These are phyloP conservation scores for Leptographium wingfieldii DNA, from an alignment of 2,329 filamentous ascomycete genomes.

Conservation along the genomic window DNA sequence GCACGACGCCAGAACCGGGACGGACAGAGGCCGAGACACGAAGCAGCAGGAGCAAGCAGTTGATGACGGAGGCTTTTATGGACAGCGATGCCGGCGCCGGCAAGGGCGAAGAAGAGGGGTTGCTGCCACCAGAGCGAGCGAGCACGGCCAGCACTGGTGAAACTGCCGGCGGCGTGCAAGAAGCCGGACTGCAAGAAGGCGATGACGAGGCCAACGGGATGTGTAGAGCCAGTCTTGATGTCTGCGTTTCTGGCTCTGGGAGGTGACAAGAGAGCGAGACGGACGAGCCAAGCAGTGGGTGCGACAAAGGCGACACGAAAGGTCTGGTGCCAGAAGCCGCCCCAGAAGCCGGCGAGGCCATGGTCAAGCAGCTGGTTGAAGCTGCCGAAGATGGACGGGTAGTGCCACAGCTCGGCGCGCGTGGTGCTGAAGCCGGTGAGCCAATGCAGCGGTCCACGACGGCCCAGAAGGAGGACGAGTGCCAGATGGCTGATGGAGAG, in stretches of 20 bases:
- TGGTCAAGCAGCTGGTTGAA: constrained; percentile 45
- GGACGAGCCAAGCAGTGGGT: constrained; percentile 37
- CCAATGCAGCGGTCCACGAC: constrained; percentile 26
- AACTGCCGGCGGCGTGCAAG: constrained; percentile 60
- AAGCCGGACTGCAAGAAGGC: constrained; percentile 56
- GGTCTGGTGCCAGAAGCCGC: constrained; percentile 80
- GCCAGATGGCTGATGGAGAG: constrained; percentile 33
- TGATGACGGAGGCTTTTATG: constrained; percentile 35
- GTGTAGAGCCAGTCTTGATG: background rate
- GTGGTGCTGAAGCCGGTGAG: constrained; percentile 37
- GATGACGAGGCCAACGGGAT: constrained; percentile 17
- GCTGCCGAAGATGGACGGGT: constrained; percentile 43
- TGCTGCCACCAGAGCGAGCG: constrained; percentile 39
- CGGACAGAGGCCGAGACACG: background rate
- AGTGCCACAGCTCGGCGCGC: constrained; percentile 37
- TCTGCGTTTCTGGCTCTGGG: background rate
- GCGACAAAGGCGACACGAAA: constrained; percentile 63
- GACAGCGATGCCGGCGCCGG: constrained; percentile 50
- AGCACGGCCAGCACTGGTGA: constrained; percentile 42
- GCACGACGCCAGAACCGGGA: constrained; percentile 27
- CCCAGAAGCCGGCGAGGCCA: constrained; percentile 74
- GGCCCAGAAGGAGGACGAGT: constrained; percentile 4
- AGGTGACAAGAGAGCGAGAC: constrained; percentile 25
- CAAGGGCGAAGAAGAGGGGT: constrained; percentile 58
- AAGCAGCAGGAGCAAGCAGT: constrained; percentile 15